phyloP scores from a whole-genome alignment of 148 eudicot species.

The Dianthus caryophyllus region DNA sequence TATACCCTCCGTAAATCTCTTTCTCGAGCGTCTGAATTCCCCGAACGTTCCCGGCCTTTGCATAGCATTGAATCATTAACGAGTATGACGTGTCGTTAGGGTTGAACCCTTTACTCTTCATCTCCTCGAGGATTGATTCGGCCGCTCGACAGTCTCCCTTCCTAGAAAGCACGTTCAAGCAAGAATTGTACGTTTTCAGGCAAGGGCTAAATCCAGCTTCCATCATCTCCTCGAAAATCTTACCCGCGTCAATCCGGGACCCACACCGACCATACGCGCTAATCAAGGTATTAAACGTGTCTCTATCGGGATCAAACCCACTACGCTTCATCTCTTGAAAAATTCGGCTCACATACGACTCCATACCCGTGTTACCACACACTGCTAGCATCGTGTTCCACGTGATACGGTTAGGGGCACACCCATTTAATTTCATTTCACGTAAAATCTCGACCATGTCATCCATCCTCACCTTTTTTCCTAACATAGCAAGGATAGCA shows the following conservation, averaged over 20 bases:
- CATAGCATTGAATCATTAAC: constrained; percentile 68
- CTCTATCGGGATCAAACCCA: constrained; percentile 86
- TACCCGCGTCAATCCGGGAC: constrained; percentile 49
- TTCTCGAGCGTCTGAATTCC: constrained; percentile 60
- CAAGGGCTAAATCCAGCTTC: constrained; percentile 74
- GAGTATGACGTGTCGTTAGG: constrained; percentile 78
- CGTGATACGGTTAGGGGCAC: constrained; percentile 70
- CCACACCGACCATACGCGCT: constrained; percentile 88
- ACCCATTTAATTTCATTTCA: constrained; percentile 79
- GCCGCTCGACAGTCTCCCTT: constrained; percentile 81
- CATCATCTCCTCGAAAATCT: constrained; percentile 74
- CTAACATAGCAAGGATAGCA: constrained; percentile 71
- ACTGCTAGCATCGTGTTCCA: constrained; percentile 90
- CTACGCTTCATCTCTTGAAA: constrained; percentile 85
- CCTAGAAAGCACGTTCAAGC: constrained; percentile 64
- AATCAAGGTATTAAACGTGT: constrained; percentile 85
- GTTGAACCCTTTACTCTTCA: constrained; percentile 77
- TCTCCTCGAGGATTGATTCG: constrained; percentile 60
- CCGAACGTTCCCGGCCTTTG: constrained; percentile 56
- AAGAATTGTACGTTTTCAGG: constrained; percentile 75
- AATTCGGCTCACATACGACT: constrained; percentile 58
- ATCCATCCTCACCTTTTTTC: constrained; percentile 59
- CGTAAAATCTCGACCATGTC: constrained; percentile 64
- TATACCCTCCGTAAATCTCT: constrained; percentile 54
- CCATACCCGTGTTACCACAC: constrained; percentile 73